Base-by-base conservation (phyloP, 257 asterid species). In the Schizonepeta tenuifolia region DNA sequence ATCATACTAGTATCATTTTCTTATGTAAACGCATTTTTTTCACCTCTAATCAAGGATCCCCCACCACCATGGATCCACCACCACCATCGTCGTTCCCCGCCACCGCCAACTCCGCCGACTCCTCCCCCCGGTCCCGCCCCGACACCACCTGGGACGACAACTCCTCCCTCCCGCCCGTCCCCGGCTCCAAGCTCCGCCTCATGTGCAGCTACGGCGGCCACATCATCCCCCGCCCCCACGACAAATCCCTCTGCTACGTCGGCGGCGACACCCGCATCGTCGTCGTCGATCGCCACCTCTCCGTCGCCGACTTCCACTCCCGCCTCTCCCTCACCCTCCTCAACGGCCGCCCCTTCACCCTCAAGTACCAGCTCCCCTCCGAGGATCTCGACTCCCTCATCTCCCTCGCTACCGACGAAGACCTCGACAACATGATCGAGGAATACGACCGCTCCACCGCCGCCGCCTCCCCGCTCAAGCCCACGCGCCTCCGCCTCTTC, bases 261-360 rank as follows among this genome's bases (percentile, higher is more conserved):
- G 94, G 97, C 22, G 96, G 97, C 14, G 94, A 87, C 18, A 91
- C 96, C 2, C 92, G 96, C 79, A 89, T 91, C 65, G 86, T 91
- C 62, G 90, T 86, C 8, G 80, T 73, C 7, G 96, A 89, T 22
- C 88, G 92, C 70, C 83, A 70, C 7, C 70, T 85, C 40, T 76
- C 96, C 26, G 83, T 89, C 9, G 14, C 85, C 6, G 96, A 87
- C 28, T 79, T 91, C 72, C 89, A 77, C 35, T 46, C 84, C 54
- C 89, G 91, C 65, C 90, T 91, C 83, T 86, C 94, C 61, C 82
- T 70, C 28, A 77, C 82, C 24, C 87, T 91, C 72, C 88, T 91
- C 58, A 78, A 83, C 57, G 91, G 89, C 69, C 86, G 86, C 15
- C 72, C 73, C 9, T 86, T 91, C 67, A 40, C 81, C 14, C 88